These are phyloP conservation scores for Golubevia sp. DNA, from an alignment of 1,284 basidiomycete species.

Conservation along the genomic window DNA sequence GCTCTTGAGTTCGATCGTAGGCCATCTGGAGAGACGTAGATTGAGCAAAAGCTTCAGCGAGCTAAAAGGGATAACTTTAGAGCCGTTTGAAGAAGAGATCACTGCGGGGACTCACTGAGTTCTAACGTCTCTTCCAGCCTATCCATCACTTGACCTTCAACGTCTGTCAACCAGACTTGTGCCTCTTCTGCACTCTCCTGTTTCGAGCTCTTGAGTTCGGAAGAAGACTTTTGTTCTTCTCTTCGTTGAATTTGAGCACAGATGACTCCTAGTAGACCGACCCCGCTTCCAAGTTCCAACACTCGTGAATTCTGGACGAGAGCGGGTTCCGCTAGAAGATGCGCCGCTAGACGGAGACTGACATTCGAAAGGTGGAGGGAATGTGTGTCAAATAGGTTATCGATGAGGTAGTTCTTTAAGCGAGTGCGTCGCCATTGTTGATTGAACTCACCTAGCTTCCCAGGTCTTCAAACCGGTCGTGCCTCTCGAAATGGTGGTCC, in stretches of 20 bases:
- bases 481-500: constrained; percentile 25
- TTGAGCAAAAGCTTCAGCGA: neutral
- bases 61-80: neutral
- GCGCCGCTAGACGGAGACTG: constrained; percentile 19
- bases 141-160: too few species aligned
- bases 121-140: neutral
- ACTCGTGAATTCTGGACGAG: constrained; percentile 5
- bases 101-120: neutral
- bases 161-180: constrained; percentile 15
- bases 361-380: neutral
- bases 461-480: constrained; percentile 33
- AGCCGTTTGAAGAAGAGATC: too few species aligned
- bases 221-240: neutral
- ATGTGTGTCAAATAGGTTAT: neutral
- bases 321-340: constrained; percentile 17
- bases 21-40: neutral
- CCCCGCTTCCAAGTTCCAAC: constrained; percentile 29
- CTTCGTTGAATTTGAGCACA: neutral
- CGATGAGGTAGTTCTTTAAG: too few species aligned
- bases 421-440: too few species aligned
- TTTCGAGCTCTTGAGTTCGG: neutral
- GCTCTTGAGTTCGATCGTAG: neutral
- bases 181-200: constrained; percentile 4
- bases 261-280: constrained; percentile 14
- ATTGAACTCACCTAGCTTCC: constrained; percentile 21